Conservation (phyloP, 768 basidiomycete species). For the Calocera cornea region DNA sequence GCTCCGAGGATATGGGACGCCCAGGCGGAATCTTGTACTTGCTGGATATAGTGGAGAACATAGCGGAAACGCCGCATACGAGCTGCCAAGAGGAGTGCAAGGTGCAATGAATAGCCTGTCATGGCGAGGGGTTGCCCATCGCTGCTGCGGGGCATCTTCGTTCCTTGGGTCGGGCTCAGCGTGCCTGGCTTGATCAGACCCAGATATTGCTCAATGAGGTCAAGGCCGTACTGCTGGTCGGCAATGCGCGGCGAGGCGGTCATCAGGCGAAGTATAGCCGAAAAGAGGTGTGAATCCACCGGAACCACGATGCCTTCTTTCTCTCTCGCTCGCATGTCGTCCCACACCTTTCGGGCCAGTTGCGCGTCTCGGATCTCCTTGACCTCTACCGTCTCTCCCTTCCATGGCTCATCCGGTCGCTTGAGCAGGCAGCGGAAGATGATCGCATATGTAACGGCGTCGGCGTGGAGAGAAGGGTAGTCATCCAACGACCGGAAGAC, state of each 20-base stretch:
- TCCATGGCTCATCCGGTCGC: slow-evolving; percentile 15
- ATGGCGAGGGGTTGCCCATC: slow-evolving; percentile 19
- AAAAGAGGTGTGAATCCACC: slow-evolving; percentile 42
- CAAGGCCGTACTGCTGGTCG: slow-evolving; percentile 55
- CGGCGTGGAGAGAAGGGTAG: slow-evolving; percentile 49
- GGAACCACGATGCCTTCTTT: slow-evolving; percentile 37
- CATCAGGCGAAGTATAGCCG: slow-evolving; percentile 42
- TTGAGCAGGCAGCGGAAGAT: slow-evolving; percentile 43
- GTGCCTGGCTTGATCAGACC: slow-evolving; percentile 39
- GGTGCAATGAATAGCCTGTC: slow-evolving; percentile 36
- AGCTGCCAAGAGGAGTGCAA: slow-evolving; percentile 45
- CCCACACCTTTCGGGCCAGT: slow-evolving; percentile 32
- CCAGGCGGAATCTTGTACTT: slow-evolving; percentile 31
- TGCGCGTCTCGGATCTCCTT: slow-evolving; percentile 4
- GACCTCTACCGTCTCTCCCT: not conserved
- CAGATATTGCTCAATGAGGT: slow-evolving; percentile 47
- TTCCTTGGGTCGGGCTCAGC: not conserved
- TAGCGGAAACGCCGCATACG: slow-evolving; percentile 33
- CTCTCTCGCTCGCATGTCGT: slow-evolving; percentile 59
- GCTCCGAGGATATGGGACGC: slow-evolving; percentile 32
- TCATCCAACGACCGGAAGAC: slow-evolving; percentile 55
- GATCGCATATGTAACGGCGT: slow-evolving; percentile 47
- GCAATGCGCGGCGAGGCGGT: slow-evolving; percentile 35
- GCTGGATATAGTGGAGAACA: slow-evolving; percentile 44
- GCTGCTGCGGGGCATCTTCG: slow-evolving; percentile 19